These are phyloP conservation scores for Ephemerocybe angulata DNA, from an alignment of 768 basidiomycete species.

Conservation along the genomic window DNA sequence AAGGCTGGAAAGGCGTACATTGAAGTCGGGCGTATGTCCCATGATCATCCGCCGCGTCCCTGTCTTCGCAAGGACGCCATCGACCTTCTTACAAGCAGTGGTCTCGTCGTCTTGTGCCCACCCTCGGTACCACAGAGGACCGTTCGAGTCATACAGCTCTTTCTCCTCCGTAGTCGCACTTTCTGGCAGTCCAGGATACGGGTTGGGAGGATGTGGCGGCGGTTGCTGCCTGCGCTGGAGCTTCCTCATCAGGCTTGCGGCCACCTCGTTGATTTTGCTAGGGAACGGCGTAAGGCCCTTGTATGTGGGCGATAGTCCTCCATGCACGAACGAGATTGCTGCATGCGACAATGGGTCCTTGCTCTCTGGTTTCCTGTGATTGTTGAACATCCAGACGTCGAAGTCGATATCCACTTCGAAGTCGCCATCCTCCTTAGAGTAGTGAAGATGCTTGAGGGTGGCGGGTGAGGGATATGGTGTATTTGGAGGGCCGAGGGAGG, in stretches of 20 bases:
- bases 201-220: constrained; percentile 78
- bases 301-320: constrained; percentile 80
- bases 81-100: constrained; percentile 66
- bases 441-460: constrained; percentile 22
- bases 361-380: constrained; percentile 23
- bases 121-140: constrained; percentile 93
- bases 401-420: constrained; percentile 8
- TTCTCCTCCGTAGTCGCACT: constrained; percentile 60
- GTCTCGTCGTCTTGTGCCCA: constrained; percentile 79
- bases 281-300: constrained; percentile 78
- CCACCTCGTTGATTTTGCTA: constrained; percentile 73
- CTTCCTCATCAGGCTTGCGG: constrained; percentile 63
- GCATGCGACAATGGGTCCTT: constrained; percentile 62
- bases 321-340: constrained; percentile 90
- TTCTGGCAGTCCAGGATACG: constrained; percentile 70
- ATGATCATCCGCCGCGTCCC: constrained; percentile 89
- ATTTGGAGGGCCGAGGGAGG: constrained; percentile 63
- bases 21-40: constrained; percentile 95
- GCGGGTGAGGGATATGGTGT: constrained; percentile 49
- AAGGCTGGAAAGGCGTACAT: constrained; percentile 33
- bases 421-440: constrained; percentile 25
- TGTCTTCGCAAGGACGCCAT: constrained; percentile 64
- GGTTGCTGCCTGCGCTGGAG: constrained; percentile 63
- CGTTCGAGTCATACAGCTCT: constrained; percentile 69
- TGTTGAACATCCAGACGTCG: constrained; percentile 16